Base-by-base conservation (phyloP, 352 stramenopile species). In the Achlya hypogyna region DNA sequence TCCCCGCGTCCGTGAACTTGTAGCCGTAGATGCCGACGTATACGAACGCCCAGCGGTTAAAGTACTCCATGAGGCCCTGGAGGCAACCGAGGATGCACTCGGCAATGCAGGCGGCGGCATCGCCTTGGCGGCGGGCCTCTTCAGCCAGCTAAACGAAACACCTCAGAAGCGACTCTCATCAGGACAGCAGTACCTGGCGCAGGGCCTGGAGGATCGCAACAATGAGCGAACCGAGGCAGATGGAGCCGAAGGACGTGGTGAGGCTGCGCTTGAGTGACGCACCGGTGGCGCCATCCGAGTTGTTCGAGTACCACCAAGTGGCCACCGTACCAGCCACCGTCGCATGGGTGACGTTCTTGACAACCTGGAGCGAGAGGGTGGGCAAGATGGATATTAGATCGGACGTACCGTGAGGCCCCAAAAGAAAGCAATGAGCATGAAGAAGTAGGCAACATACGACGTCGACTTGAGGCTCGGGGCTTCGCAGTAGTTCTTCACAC, bases 11-110 rank as follows among this genome's bases (percentile, higher is more conserved):
- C 4, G 91, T 87, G 73, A 98, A 98, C 65, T 88, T 93, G 77
- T 97, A 97, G n/a, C 81, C 86, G 69, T 94, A 94, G 56, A 98
- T 84, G 6, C 91, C 93, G 16, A 98, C 90, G 69, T 98, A 98
- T 16, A 98, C 85, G 59, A 96, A 98, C 5, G 94, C 94, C 91
- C 89, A 97, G 29, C 79, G 84, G 75, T 97, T 97, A 54, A 97
- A 96, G 72, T 96, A 96, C 75, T 96, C 79, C 73, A 97, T 87
- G 31, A 96, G 73, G 25, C 82, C 79, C 72, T 96, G 77, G 27
- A 96, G 69, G 71, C 84, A 93, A 47, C 75, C 77, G 23, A 95
- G 62, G 28, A 95, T 84, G 67, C 86, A 95, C 73, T 95, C 83
- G 29, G 81, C 84, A 71, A 95, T 80, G 64, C 86, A 95, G 16